These are phyloP conservation scores for Linderina pennispora DNA, from an alignment of 192 early-diverging fungal genomes.

Conservation along the genomic window DNA sequence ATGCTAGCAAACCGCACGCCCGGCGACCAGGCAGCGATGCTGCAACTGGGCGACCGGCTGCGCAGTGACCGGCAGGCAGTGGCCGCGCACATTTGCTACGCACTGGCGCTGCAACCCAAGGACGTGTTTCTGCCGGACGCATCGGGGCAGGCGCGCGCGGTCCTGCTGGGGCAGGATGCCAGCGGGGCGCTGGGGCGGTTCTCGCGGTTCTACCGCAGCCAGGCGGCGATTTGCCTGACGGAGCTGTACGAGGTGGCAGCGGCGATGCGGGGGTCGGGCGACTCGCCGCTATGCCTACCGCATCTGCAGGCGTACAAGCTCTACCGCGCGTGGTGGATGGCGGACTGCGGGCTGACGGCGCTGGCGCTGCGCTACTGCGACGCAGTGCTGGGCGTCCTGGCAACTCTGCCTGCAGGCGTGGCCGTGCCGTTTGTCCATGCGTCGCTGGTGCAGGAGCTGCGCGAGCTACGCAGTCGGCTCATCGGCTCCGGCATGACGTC, in stretches of 20 bases:
- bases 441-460: constrained; percentile 63
- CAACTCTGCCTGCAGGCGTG: constrained; percentile 57
- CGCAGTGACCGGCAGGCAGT: constrained; percentile 44
- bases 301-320: constrained; percentile 90
- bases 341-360: constrained; percentile 68
- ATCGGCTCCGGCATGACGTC: constrained; percentile 45
- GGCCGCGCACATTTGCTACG: constrained; percentile 80
- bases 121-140: constrained; percentile 58
- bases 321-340: constrained; percentile 69
- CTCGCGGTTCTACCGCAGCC: constrained; percentile 50
- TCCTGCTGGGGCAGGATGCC: constrained; percentile 62
- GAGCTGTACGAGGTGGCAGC: constrained; percentile 81
- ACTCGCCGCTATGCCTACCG: constrained; percentile 55
- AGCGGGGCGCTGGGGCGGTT: constrained; percentile 4
- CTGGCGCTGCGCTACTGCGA: constrained; percentile 76
- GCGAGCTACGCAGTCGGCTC: constrained; percentile 64
- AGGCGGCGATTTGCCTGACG: constrained; percentile 60
- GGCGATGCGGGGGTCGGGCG: constrained; percentile 46
- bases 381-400: constrained; percentile 63
- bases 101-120: constrained; percentile 51
- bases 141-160: constrained; percentile 56
- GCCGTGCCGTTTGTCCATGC: constrained; percentile 74
- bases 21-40: constrained; percentile 62
- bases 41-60: constrained; percentile 74
- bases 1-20: constrained; percentile 82